Conservation (phyloP, 352 stramenopile genomes). For the Blastocystis sp. region DNA sequence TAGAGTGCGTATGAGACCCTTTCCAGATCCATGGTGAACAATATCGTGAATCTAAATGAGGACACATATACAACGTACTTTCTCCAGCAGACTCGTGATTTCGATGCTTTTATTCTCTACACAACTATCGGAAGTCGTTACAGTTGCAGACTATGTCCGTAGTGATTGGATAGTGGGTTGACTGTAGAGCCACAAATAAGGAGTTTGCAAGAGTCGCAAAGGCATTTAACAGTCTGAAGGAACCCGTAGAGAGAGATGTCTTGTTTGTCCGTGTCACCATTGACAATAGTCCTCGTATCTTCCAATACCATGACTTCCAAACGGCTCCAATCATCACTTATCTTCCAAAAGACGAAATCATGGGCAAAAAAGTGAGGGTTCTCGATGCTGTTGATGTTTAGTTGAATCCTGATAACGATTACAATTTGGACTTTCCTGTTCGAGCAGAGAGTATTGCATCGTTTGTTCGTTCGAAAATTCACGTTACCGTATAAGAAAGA, state of each 20-base stretch:
- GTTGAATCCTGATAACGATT: conserved; percentile 48
- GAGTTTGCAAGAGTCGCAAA: conserved; percentile 43
- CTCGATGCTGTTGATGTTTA: not conserved
- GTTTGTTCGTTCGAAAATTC: conserved; percentile 54
- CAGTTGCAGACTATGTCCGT: conserved; percentile 37
- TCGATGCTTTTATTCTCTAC: conserved; percentile 56
- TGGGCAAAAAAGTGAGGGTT: conserved; percentile 13
- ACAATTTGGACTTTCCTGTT: conserved; percentile 42
- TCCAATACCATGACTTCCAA: conserved; percentile 27
- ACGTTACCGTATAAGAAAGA: not conserved
- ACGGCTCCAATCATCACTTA: conserved; percentile 46
- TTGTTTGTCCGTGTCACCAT: conserved; percentile 44
- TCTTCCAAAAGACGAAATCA: not conserved
- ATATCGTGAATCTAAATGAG: conserved; percentile 39
- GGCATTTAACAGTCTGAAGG: not conserved
- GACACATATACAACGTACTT: conserved; percentile 49
- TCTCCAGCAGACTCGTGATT: conserved; percentile 21
- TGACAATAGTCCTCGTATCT: conserved; percentile 40
- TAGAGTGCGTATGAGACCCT: conserved; percentile 43
- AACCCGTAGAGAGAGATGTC: conserved; percentile 1
- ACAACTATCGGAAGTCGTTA: conserved; percentile 43
- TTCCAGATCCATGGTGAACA: not conserved
- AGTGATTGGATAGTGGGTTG: not conserved
- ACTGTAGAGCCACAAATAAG: conserved; percentile 21
- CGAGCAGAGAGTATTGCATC: conserved; percentile 46